phyloP scores from a whole-genome alignment of 345 rosid genomes.

The Tarenaya hassleriana region DNA sequence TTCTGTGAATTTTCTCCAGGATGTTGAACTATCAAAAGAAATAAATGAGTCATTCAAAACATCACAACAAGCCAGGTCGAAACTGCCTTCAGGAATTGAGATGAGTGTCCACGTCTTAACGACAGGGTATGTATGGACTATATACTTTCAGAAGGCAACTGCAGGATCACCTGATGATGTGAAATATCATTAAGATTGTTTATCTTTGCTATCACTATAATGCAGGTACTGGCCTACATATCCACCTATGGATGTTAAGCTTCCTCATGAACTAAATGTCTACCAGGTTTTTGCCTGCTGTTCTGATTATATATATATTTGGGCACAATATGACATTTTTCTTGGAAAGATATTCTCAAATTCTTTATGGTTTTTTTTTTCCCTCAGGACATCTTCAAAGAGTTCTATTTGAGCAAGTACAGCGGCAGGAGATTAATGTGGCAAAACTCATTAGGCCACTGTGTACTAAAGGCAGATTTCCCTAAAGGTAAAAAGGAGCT shows the following conservation, averaged over 20 bases:
- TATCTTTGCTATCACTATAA: slow-evolving; percentile 20
- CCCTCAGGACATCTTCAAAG: slow-evolving; percentile 94
- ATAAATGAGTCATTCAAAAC: slow-evolving; percentile 94
- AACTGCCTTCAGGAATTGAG: slow-evolving; percentile 94
- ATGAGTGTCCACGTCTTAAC: slow-evolving; percentile 96
- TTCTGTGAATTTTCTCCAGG: slow-evolving; percentile 42
- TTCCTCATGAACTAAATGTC: slow-evolving; percentile 95
- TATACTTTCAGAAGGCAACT: slow-evolving; percentile 6
- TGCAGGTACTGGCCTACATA: slow-evolving; percentile 99
- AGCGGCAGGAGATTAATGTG: slow-evolving; percentile 98
- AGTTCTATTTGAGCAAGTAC: slow-evolving; percentile 92
- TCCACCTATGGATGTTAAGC: slow-evolving; percentile 98
- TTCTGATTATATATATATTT: slow-evolving; percentile 11
- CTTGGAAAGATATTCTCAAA: slow-evolving; percentile 7
- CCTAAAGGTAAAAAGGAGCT: slow-evolving; percentile 91
- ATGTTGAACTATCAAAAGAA: slow-evolving; percentile 94
- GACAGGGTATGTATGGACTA: slow-evolving; percentile 56
- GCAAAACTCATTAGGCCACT: slow-evolving; percentile 95
- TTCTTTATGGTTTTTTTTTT: slow-evolving; percentile 11
- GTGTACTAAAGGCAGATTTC: slow-evolving; percentile 90
- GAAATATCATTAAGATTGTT: slow-evolving; percentile 1
- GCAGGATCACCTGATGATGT: background rate
- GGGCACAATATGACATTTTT: background rate
- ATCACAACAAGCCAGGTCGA: slow-evolving; percentile 94
- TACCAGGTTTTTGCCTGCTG: slow-evolving; percentile 69